Evolutionary conservation across 1,284 basidiomycete genomes (phyloP), one percentile per base, ranked within the genome.

Genomic region (Rhodotorula glutinis): DNA sequence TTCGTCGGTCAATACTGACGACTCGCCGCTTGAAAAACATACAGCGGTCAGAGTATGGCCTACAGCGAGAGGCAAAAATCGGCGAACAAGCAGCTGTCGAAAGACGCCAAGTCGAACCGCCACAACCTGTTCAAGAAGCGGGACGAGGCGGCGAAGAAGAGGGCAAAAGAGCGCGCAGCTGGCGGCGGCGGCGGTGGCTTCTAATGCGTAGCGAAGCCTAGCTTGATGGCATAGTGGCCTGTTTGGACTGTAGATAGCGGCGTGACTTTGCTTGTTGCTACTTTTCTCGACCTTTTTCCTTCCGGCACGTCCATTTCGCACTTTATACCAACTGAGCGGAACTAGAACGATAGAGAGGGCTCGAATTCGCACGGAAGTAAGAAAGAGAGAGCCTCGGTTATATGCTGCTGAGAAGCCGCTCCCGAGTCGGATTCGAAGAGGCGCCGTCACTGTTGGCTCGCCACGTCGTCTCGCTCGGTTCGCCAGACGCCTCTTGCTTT

Each of bases 111-210:
- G 40, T 84, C 90, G 65, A 87, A 91, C 82, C 58, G 58, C 19
- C 49, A 59, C 58, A 90, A 89, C 79, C 79, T 93, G 58, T 93
- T 93, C 79, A 83, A 86, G 64, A 71, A 91, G 63, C 60, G 70
- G 21, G 67, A 66, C 53, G 67, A 71, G 53, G 62, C 63, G 51
- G 33, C 60, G 21, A 71, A 68, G 67, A 58, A 62, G 62, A 29
- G 67, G n/a, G 58, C 57, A 14, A 67, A 71, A 58, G 61, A 71
- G 16, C 51, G 60, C 51, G 49, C 40, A 13, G 27, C 58, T 9
- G 58, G 58, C n/a, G 47, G 25, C 16, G 49, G 49, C n/a, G 49
- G 49, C 49, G 49, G 49, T 11, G 49, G 49, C 3, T 51, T 51
- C 49, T 51, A 25, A 51, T 27, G 2, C 5, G 30, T 27, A 27